Base-by-base conservation (phyloP, 164 flowering plant genomes). In the Vitis rupestris region DNA sequence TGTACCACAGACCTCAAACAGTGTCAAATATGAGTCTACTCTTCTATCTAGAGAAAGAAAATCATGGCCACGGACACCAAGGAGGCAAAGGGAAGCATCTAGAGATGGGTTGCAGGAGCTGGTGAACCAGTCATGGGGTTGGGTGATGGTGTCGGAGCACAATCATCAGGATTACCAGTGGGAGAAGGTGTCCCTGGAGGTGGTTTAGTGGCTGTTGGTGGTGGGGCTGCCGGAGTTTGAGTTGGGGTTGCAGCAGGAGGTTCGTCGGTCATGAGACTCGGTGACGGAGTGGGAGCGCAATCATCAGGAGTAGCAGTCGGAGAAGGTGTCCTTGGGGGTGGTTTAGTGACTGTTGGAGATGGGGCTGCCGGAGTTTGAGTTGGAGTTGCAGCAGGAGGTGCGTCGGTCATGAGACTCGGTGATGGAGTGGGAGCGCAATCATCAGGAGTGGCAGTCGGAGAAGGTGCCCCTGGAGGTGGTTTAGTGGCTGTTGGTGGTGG, bases 371-470 rank as follows among this genome's bases (percentile, higher is more conserved):
- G 27, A 23, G 27, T 23, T 23, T 23, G 27, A 23, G 27, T 19
- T 19, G 23, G 27, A 23, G 27, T 23, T 23, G 27, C 27, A 23
- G 2, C 27, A 23, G 27, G 27, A 23, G 27, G 27, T 23, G 27
- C 27, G 27, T 23, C 27, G 27, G 27, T 23, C 27, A 23, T 23
- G 27, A 23, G 27, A 23, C 27, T 23, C 1, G 27, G 27, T 23
- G 27, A 23, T 23, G 27, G 27, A 23, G 27, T 23, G 27, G 27
- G 27, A 23, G 27, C 2, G 27, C 27, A 23, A 23, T 23, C 27
- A 23, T 23, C 27, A 13, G 77, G 64, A 23, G 72, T 13, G 10
- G 61, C 19, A 1, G 70, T 19, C 12, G 69, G 50, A 4, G 75
- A 58, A n/a, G 72, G 15, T 3, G 75, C 23, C 23, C 23, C 23